A percentile compares a stretch with the other conserved stretches of the same genome.
Conservation (phyloP, 139 green algal genomes). For the Parachlorella kessleri region DNA sequence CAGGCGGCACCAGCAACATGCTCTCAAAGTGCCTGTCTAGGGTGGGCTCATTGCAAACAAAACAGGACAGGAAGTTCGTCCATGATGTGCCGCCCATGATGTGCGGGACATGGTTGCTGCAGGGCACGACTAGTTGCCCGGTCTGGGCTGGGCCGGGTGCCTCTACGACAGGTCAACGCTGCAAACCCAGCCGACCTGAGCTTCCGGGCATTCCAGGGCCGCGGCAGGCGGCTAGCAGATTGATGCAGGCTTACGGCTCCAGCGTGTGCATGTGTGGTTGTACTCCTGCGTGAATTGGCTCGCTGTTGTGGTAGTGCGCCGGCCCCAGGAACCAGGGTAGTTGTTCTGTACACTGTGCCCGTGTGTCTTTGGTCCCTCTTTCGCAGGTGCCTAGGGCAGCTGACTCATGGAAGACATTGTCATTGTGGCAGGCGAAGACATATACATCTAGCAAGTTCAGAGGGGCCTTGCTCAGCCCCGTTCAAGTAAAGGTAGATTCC, state of each 20-base stretch:
- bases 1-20: not conserved
- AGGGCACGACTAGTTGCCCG: not conserved
- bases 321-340: too few relatives aligned
- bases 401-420: too few relatives aligned
- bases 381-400: too few relatives aligned
- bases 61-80: not conserved
- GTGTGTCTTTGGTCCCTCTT: too few relatives aligned
- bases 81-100: not conserved
- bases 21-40: not conserved
- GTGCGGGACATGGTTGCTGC: not conserved
- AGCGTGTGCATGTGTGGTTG: too few relatives aligned
- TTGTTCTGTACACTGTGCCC: not conserved
- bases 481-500: too few relatives aligned
- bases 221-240: conserved; percentile 32
- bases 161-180: conserved; percentile 19
- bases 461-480: too few relatives aligned
- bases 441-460: too few relatives aligned
- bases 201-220: conserved; percentile 51
- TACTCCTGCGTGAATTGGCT: not conserved
- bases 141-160: conserved; percentile 5
- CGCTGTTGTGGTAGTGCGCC: too few relatives aligned
- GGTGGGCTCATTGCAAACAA: too few relatives aligned
- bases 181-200: conserved; percentile 14
- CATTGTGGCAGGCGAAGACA: too few relatives aligned
- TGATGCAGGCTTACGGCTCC: too few relatives aligned